Conservation (phyloP, 2,329 filamentous ascomycete species). For the Beauveria rudraprayagi region DNA sequence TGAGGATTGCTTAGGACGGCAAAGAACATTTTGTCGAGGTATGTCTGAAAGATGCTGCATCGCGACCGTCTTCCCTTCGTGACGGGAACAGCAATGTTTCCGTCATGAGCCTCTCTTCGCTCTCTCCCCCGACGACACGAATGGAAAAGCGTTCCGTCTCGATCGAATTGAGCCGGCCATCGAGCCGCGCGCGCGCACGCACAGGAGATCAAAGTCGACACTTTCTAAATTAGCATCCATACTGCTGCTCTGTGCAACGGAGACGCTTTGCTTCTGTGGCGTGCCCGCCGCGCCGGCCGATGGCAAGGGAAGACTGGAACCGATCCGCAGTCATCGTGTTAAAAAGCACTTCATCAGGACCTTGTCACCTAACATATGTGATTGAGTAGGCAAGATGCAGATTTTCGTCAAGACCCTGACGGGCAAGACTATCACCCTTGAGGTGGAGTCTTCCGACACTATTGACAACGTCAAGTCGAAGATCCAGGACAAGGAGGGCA, state of each 20-base stretch:
- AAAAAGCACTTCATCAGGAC: not conserved
- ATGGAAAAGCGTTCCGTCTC: not conserved
- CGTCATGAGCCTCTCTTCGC: constrained; percentile 8
- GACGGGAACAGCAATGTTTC: constrained; percentile 20
- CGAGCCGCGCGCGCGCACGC: not conserved
- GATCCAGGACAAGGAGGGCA: constrained; percentile 98
- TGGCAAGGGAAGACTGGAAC: not conserved
- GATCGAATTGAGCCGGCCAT: constrained; percentile 8
- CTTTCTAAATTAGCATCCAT: not conserved
- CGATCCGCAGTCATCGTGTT: constrained; percentile 1
- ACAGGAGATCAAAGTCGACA: not conserved
- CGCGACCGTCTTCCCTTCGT: constrained; percentile 18
- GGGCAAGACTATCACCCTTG: constrained; percentile 99
- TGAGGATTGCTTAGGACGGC: constrained; percentile 57
- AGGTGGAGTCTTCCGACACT: constrained; percentile 99
- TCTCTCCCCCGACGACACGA: not conserved
- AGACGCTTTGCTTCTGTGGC: not conserved
- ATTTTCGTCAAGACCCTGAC: constrained; percentile 82
- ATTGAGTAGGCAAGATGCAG: constrained; percentile 59
- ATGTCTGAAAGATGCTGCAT: constrained; percentile 47
- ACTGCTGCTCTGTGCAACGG: not conserved
- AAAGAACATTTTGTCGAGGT: constrained; percentile 54
- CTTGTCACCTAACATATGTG: constrained; percentile 30
- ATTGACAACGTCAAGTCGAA: constrained; percentile 99
- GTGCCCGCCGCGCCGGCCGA: not conserved